These are phyloP conservation scores for Penicillium griseofulvum DNA, from an alignment of 2,329 filamentous ascomycete genomes.

Conservation along the genomic window DNA sequence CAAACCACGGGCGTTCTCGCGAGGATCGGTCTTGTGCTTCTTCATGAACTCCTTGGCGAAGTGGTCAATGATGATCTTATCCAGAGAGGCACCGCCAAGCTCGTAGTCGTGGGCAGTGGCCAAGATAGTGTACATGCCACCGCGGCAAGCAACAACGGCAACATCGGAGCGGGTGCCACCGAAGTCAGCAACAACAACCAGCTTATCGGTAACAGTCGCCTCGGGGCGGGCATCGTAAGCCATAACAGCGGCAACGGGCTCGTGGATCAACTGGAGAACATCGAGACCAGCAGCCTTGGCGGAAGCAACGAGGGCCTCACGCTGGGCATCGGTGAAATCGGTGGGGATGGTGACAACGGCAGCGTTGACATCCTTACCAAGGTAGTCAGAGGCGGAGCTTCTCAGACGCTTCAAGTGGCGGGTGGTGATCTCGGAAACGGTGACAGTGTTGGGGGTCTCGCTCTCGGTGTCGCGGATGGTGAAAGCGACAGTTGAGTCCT, in stretches of 20 bases:
- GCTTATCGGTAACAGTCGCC: conserved; percentile 74
- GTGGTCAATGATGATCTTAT: conserved; percentile 89
- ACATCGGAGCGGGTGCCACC: conserved; percentile 92
- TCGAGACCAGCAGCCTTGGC: conserved; percentile 80
- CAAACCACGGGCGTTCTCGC: conserved; percentile 73
- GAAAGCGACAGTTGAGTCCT: conserved; percentile 72
- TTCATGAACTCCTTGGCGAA: conserved; percentile 99
- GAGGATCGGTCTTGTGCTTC: conserved; percentile 88
- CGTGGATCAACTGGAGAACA: conserved; percentile 86
- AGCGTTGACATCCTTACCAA: conserved; percentile 91
- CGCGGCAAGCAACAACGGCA: conserved; percentile 82
- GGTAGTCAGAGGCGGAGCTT: conserved; percentile 81
- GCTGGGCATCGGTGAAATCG: conserved; percentile 86
- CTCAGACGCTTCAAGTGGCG: conserved; percentile 81
- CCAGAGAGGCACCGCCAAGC: conserved; percentile 78
- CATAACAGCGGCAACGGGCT: conserved; percentile 83
- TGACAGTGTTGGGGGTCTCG: conserved; percentile 65
- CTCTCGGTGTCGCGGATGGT: conserved; percentile 72
- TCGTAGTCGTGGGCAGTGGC: conserved; percentile 96
- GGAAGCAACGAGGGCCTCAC: conserved; percentile 72
- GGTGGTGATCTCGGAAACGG: conserved; percentile 76
- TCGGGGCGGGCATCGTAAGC: conserved; percentile 88
- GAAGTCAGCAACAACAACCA: conserved; percentile 85
- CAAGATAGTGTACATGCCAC: conserved; percentile 93
- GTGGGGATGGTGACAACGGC: conserved; percentile 92